Base-by-base conservation (phyloP, 1,284 basidiomycete genomes). In the Ceratobasidium sp. region DNA sequence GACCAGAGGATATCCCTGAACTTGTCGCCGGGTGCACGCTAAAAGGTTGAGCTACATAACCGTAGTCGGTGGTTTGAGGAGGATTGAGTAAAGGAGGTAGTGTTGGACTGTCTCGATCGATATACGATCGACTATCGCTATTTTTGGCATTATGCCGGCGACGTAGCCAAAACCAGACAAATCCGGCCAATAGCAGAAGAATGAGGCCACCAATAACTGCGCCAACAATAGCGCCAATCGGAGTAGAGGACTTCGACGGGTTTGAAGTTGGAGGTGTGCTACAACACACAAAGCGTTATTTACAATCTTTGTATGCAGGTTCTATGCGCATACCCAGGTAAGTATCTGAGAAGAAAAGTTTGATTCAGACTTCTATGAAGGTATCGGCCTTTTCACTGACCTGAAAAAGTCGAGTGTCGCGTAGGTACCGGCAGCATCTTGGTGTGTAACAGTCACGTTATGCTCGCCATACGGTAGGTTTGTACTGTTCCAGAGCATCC, bases 371-470 rank as follows among this genome's bases (percentile, higher is more conserved):
- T 33, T 33, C 33, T 33, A 33, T 33, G 33, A 33, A 2, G 33
- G 18, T 23, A 10, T 46, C n/a, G 18, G 5, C 23, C 20, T 23
- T 23, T 33, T 20, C 3, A 13, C 67, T 9, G 20, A 69, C 67
- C 51, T 69, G 33, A 69, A 69, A 49, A 69, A 69, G 44, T 69
- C 67, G 26, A 69, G 51, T 13, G 67, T 69, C n/a, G n/a, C 49
- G 12, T 33, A 69, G 10, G 67, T 55, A 40, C 18, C 33, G 28
- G 28, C 13, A 2, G 26, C 28, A 20, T 69, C 67, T 18, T 55
- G 49, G 18, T 69, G 53, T 15, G 51, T 69, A 13, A 69, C 13
- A 13, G 56, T 28, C 6, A 69, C 51, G 1, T 28, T 69, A 40
- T 69, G 67, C 49, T 69, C 67, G 20, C 53, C 53, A 49, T 69